phyloP scores from a whole-genome alignment of 23 red algal genomes.

The Chondrus crispus region DNA sequence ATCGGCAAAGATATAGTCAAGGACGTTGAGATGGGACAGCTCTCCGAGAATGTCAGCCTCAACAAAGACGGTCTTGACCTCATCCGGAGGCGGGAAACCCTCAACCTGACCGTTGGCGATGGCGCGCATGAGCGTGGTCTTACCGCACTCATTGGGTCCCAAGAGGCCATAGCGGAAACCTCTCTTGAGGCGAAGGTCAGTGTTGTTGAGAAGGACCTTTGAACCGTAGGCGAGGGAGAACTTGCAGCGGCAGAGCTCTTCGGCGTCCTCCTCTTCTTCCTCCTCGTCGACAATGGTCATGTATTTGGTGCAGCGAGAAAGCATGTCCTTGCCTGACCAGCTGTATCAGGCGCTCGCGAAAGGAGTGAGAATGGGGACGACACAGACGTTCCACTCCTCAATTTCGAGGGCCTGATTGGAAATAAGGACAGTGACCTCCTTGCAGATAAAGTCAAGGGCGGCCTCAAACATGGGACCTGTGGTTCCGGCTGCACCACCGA shows the following conservation, averaged over 20 bases:
- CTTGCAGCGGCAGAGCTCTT: conserved; percentile 81
- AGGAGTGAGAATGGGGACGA: conserved; percentile 42
- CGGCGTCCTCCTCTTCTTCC: conserved; percentile 81
- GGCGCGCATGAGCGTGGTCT: conserved; percentile 88
- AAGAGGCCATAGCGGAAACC: conserved; percentile 83
- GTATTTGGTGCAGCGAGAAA: conserved; percentile 53
- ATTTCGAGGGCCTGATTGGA: conserved; percentile 51
- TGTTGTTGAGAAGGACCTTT: conserved; percentile 88
- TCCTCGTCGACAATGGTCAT: conserved; percentile 74
- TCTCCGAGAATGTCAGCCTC: conserved; percentile 88
- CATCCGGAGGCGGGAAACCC: conserved; percentile 79
- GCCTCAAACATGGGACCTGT: conserved; percentile 7
- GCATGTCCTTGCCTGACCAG: conserved; percentile 35
- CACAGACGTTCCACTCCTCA: conserved; percentile 59
- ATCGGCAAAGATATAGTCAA: conserved; percentile 83
- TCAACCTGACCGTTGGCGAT: conserved; percentile 88
- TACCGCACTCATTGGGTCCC: conserved; percentile 82
- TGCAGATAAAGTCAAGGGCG: conserved; percentile 32
- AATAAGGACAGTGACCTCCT: conserved; percentile 48
- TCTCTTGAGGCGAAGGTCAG: conserved; percentile 71
- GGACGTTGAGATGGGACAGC: conserved; percentile 67
- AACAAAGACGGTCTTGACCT: conserved; percentile 83
- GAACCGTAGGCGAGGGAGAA: conserved; percentile 85
- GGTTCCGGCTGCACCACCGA: background rate
- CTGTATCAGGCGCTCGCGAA: conserved; percentile 1